phyloP scores from a whole-genome alignment of 495 filamentous ascomycete genomes.

The Pseudomonodictys pantanalensis region DNA sequence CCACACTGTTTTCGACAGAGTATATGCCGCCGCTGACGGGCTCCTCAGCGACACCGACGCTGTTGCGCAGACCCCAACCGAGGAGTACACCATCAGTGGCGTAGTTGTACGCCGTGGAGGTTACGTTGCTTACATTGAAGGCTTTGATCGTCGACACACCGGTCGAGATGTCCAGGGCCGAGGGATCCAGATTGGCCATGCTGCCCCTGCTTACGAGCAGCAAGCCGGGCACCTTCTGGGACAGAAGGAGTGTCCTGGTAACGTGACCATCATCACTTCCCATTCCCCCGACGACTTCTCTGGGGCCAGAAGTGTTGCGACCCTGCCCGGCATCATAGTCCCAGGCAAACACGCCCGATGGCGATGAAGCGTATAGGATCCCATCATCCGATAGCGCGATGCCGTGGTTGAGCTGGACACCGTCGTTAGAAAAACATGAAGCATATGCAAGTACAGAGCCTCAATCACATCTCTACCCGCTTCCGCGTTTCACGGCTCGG shows the following conservation, averaged over 20 bases:
- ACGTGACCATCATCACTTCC: slow-evolving; percentile 52
- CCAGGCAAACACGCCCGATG: slow-evolving; percentile 58
- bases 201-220: slow-evolving; percentile 66
- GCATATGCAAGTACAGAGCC: not conserved
- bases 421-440: not conserved
- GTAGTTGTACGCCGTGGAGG: slow-evolving; percentile 43
- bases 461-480: not conserved
- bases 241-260: slow-evolving; percentile 61
- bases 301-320: slow-evolving; percentile 44
- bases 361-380: slow-evolving; percentile 60
- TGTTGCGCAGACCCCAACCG: slow-evolving; percentile 72
- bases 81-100: slow-evolving; percentile 54
- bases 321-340: slow-evolving; percentile 52
- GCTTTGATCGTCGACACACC: slow-evolving; percentile 65
- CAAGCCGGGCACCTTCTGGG: slow-evolving; percentile 48
- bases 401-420: slow-evolving; percentile 60
- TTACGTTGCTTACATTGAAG: slow-evolving; percentile 54
- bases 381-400: slow-evolving; percentile 62
- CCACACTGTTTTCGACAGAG: slow-evolving; percentile 70
- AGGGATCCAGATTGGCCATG: slow-evolving; percentile 56
- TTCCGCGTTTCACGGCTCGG: not conserved
- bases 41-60: slow-evolving; percentile 63
- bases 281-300: slow-evolving; percentile 58
- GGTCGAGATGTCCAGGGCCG: slow-evolving; percentile 45
- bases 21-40: slow-evolving; percentile 56